Base-by-base conservation (phyloP, 495 filamentous ascomycete species). In the Aspergillus asperescens region DNA sequence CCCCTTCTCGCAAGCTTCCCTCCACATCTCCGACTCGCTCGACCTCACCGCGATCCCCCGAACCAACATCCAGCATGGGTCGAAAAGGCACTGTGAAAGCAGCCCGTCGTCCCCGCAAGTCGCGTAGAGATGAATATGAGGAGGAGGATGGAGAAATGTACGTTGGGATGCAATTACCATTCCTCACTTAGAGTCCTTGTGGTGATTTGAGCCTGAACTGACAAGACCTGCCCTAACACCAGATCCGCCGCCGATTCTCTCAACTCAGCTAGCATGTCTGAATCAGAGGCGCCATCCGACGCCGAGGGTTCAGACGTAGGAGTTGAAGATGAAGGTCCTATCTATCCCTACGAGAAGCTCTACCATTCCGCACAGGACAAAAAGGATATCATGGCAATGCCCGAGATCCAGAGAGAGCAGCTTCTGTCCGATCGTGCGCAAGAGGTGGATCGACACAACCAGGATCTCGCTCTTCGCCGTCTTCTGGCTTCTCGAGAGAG, bases 301-400 rank as follows among this genome's bases (percentile, higher is more conserved):
- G 73, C 78, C 23, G 77, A 74, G 65, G 78, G 69, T 53, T 79
- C 69, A 31, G 69, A 71, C n/a, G 70, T 69, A 13, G 68, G 64
- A 27, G 69, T 71, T 25, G 75, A 75, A 28, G 79, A 82, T 44
- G 77, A 84, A 47, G 83, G 80, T 19, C 76, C 78, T 3, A 82
- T 88, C 25, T 97, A 90, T 61, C 90, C 93, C 0, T 77, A 96
- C 54, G 94, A 97, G 37, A 90, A 90, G 43, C 84, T 90, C 24
- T 97, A 90, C 72, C 79, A 81, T 53, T 87, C 85, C 45, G 77
- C 81, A 13, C 77, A 82, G 28, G 93, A 99, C 62, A 94, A 88
- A 65, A 77, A 77, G 16, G 77, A 85, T 23, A 92, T 99, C 48
- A 83, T 90, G 77, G 82, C 80, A 24, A 85, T 96, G 81, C 84